A percentile compares a stretch with the other conserved stretches of the same genome.
Conservation (phyloP, 306 rosid species). For the Crataegus laevigata region DNA sequence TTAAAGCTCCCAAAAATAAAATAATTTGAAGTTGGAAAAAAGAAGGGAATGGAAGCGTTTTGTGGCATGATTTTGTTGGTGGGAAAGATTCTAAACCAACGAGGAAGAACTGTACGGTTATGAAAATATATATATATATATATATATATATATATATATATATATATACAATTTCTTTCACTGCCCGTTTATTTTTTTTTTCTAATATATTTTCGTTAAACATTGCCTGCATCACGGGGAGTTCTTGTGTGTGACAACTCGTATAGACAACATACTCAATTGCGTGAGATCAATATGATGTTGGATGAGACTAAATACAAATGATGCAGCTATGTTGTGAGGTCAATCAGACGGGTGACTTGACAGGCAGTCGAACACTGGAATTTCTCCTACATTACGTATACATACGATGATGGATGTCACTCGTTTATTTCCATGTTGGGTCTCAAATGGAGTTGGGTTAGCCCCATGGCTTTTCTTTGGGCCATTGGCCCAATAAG, state of each 20-base stretch:
- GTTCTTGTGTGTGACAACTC: background rate
- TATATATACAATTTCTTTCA: background rate
- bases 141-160: too few species aligned
- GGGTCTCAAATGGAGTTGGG: background rate
- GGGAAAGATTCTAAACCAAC: slow-evolving; percentile 23
- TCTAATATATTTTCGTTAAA: too few species aligned
- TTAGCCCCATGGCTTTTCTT: background rate
- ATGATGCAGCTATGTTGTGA: too few species aligned
- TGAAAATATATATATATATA: background rate
- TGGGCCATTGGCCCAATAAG: background rate
- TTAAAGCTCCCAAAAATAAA: too few species aligned
- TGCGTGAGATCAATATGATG: too few species aligned
- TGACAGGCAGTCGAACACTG: background rate
- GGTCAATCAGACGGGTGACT: background rate
- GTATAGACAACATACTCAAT: background rate
- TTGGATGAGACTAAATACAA: too few species aligned
- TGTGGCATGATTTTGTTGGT: background rate
- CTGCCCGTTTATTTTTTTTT: rapidly evolving
- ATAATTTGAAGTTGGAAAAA: background rate
- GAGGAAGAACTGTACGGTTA: background rate
- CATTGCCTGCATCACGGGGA: background rate
- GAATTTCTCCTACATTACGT: background rate
- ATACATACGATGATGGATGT: too few species aligned
- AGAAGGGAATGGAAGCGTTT: background rate
- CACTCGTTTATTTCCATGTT: background rate